Evolutionary conservation across 2,329 filamentous ascomycete species (phyloP).

Genomic region (Fusarium protoensiforme): DNA sequence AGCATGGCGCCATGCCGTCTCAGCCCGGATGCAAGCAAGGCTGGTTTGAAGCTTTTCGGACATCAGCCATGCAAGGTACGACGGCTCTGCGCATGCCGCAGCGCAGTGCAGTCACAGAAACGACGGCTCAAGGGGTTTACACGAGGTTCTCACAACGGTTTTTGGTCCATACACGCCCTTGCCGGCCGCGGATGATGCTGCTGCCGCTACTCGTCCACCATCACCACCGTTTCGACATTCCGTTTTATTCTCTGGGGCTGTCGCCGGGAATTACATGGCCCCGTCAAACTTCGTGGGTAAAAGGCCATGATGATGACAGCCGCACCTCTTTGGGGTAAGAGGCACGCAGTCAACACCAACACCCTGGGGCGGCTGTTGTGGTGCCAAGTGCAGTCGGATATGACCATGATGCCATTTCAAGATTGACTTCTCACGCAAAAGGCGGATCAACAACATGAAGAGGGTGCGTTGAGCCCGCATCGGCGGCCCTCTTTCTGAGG

Average conservation of each 20-base stretch:
- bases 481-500: not conserved
- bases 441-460: not conserved
- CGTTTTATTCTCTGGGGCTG: constrained; percentile 4
- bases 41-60: constrained; percentile 13
- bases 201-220: not conserved
- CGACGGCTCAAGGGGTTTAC: not conserved
- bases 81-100: not conserved
- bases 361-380: not conserved
- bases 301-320: not conserved
- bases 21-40: constrained; percentile 19
- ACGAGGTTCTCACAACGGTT: not conserved
- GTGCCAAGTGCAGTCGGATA: constrained; percentile 11
- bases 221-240: constrained; percentile 1
- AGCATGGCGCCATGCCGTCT: constrained; percentile 23
- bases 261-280: not conserved
- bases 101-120: not conserved
- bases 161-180: not conserved
- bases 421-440: not conserved
- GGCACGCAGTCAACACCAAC: constrained; percentile 1
- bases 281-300: not conserved
- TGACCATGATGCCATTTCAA: constrained; percentile 8
- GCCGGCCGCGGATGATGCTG: not conserved
- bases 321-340: not conserved
- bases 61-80: constrained; percentile 23
- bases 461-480: not conserved